These are phyloP conservation scores for Iris macrosiphon DNA, from an alignment of 106 monocot species.

Conservation along the genomic window DNA sequence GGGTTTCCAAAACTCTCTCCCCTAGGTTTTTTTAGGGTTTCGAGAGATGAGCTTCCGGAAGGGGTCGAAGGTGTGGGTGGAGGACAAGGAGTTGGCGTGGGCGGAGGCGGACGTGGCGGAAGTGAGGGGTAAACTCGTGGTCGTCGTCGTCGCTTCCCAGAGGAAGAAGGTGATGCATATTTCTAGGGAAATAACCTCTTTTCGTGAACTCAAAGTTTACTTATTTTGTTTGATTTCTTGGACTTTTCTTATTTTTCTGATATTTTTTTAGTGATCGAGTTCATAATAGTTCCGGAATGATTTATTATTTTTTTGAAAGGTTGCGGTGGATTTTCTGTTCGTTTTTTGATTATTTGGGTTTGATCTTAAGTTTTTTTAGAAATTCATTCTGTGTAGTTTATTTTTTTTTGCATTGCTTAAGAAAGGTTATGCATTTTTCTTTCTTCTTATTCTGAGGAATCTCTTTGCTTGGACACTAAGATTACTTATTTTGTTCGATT, in stretches of 20 bases:
- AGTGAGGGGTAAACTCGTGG: conserved; percentile 29
- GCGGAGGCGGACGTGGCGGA: conserved; percentile 67
- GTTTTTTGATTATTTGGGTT: too few relatives aligned
- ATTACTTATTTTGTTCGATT: background rate
- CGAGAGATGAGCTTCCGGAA: conserved; percentile 59
- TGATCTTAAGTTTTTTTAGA: background rate
- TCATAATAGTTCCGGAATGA: too few relatives aligned
- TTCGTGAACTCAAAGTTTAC: background rate
- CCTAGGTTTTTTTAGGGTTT: conserved; percentile 12
- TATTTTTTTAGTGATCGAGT: too few relatives aligned
- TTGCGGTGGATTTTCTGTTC: too few relatives aligned
- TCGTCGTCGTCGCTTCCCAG: conserved; percentile 27
- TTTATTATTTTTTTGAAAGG: too few relatives aligned
- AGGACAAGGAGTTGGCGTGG: conserved; percentile 73
- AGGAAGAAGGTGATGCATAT: conserved; percentile 68
- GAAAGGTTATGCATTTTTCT: too few relatives aligned
- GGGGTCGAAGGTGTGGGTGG: conserved; percentile 78
- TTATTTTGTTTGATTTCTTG: background rate
- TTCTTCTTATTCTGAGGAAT: background rate
- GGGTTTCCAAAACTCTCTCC: conserved; percentile 5
- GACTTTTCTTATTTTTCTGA: background rate
- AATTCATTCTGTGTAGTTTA: background rate
- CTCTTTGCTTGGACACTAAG: background rate
- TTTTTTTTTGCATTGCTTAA: background rate
- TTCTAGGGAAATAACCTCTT: background rate